Base-by-base conservation (phyloP, 2,329 filamentous ascomycete species). In the Aureobasidium sp. region DNA sequence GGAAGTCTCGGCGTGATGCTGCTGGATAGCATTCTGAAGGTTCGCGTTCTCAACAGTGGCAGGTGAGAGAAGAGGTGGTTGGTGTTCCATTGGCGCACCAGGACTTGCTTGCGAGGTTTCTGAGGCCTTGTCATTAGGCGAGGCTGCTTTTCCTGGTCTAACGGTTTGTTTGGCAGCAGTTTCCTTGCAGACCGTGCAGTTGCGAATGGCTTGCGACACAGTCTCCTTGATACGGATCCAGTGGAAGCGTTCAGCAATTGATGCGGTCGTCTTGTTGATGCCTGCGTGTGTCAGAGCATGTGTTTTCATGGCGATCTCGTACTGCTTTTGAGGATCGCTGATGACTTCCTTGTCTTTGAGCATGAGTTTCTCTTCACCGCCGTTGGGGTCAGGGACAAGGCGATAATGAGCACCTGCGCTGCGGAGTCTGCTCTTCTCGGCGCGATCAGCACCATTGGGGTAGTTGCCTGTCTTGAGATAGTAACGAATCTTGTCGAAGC, bases 171-270 rank as follows among this genome's bases (percentile, higher is more conserved):
- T 34, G 32, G 9, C 29, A 8, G 29, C 29, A 9, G 59, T 63
- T 29, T 96, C 91, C 76, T 93, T 96, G 78, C 93, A 97, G 72
- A 96, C 87, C 8, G 83, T 78, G 75, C 94, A 99, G 70, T 94
- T 93, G 69, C 90, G 88, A 75, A 97, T 96, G 69, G 96, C 92
- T 72, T 93, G 87, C 72, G 89, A 94, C 65, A 97, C 94, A 0
- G 93, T 97, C 76, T 97, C 92, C 74, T 97, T 99, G 78, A 97
- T 97, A 65, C 93, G 85, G 52, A 95, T 92, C 94, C 94, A 99
- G 76, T 97, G 94, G 73, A 93, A 97, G 71, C 88, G 89, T 72
- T 97, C 90, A 12, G 93, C 91, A 70, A 99, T 96, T 24, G 87
- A 88, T 24, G 93, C 92, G 0, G 93, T 97, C 0, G 93, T 97